These are phyloP conservation scores for Nakazawaea ernobii DNA, from an alignment of 805 yeast species.

Conservation along the genomic window DNA sequence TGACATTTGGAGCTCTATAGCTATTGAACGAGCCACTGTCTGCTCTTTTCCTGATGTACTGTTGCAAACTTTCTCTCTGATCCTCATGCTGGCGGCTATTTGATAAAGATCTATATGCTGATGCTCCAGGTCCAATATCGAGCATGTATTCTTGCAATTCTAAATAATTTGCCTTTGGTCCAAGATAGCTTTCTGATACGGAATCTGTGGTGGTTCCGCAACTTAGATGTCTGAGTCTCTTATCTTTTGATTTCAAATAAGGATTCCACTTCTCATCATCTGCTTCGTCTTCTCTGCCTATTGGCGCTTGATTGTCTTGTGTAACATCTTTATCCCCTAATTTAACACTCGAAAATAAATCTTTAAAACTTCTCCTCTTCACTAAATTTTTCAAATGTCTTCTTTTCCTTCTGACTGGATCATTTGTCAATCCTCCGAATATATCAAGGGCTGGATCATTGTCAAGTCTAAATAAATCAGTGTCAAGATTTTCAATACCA, in stretches of 20 bases:
- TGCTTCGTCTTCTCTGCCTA: background rate
- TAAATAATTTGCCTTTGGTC: too few species aligned
- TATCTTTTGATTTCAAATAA: background rate
- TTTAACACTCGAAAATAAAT: background rate
- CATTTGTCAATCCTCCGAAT: background rate
- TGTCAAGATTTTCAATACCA: background rate
- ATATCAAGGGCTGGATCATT: background rate
- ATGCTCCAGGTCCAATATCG: too few species aligned
- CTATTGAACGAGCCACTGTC: too few species aligned
- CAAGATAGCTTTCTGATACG: too few species aligned
- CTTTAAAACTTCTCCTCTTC: background rate
- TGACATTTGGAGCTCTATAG: too few species aligned
- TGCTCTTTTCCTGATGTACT: background rate
- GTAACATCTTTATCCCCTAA: too few species aligned
- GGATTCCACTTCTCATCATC: constrained; percentile 1
- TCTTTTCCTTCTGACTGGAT: background rate
- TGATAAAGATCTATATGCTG: background rate
- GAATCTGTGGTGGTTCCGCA: too few species aligned
- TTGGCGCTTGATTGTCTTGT: background rate
- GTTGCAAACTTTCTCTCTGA: background rate
- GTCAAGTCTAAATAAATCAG: background rate
- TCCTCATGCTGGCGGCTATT: background rate
- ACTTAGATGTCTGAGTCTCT: too few species aligned
- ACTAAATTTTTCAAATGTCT: background rate
- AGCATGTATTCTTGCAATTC: too few species aligned